These are phyloP conservation scores for Candida tropicalis DNA, from an alignment of 1,139 yeast genomes.

Conservation along the genomic window DNA sequence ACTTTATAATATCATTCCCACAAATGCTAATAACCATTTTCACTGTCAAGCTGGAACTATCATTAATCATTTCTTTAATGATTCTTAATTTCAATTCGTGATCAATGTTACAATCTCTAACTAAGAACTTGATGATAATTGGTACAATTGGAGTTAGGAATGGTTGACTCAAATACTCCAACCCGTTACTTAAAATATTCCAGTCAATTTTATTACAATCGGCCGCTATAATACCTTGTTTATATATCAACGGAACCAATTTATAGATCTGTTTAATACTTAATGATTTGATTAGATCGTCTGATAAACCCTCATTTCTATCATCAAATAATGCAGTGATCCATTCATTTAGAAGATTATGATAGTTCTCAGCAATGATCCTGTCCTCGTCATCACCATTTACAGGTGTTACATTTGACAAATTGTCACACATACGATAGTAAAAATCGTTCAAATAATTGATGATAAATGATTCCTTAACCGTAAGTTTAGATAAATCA, in stretches of 20 bases:
- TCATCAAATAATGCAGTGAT: conserved; percentile 74
- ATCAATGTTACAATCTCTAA: conserved; percentile 19
- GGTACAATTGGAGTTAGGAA: conserved; percentile 45
- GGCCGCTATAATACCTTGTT: conserved; percentile 70
- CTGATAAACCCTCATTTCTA: conserved; percentile 79
- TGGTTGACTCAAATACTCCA: conserved; percentile 47
- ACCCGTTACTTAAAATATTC: conserved; percentile 39
- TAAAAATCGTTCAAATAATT: conserved; percentile 39
- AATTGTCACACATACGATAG: conserved; percentile 34
- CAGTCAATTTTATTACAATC: conserved; percentile 50
- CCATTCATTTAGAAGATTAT: conserved; percentile 71
- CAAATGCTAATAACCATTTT: conserved; percentile 27
- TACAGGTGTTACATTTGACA: conserved; percentile 24
- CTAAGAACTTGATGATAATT: conserved; percentile 39
- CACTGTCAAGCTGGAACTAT: conserved; percentile 24
- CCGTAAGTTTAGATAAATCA: conserved; percentile 26
- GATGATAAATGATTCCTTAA: conserved; percentile 34
- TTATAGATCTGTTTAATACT: conserved; percentile 68
- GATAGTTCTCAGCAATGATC: conserved; percentile 37
- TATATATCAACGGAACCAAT: conserved; percentile 72
- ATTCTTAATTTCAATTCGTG: conserved; percentile 21
- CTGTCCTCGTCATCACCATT: conserved; percentile 29
- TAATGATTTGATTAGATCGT: conserved; percentile 71
- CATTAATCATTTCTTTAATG: conserved; percentile 20
- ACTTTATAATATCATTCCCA: conserved; percentile 15